phyloP scores from a whole-genome alignment of 2,329 filamentous ascomycete genomes.

The Fusarium devonianum region DNA sequence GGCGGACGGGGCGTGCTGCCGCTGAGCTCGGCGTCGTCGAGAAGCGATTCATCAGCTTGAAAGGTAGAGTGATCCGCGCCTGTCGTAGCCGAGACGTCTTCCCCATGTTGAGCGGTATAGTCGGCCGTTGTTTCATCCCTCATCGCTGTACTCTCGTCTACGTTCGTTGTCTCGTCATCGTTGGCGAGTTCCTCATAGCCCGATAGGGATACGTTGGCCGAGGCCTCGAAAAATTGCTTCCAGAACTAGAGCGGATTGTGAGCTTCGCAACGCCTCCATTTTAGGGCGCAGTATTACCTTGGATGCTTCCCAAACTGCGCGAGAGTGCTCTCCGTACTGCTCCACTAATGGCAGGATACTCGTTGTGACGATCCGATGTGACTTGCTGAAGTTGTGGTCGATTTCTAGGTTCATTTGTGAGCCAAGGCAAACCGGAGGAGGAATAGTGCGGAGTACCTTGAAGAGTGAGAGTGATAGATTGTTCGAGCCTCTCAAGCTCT shows the following conservation, averaged over 20 bases:
- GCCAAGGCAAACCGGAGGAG: background rate
- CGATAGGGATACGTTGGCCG: slow-evolving; percentile 94
- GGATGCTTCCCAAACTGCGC: slow-evolving; percentile 94
- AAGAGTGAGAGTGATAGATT: slow-evolving; percentile 93
- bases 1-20: slow-evolving; percentile 73
- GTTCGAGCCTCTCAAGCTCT: slow-evolving; percentile 93
- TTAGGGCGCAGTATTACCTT: slow-evolving; percentile 63
- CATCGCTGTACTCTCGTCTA: slow-evolving; percentile 61
- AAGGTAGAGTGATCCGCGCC: slow-evolving; percentile 47
- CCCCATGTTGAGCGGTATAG: slow-evolving; percentile 52
- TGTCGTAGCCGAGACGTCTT: slow-evolving; percentile 49
- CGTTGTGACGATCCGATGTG: slow-evolving; percentile 93
- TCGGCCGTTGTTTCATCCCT: slow-evolving; percentile 63
- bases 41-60: slow-evolving; percentile 67
- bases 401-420: slow-evolving; percentile 71
- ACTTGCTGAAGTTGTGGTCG: slow-evolving; percentile 96
- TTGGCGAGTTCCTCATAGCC: slow-evolving; percentile 87
- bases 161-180: slow-evolving; percentile 64
- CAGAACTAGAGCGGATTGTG: slow-evolving; percentile 76
- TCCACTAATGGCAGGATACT: slow-evolving; percentile 94
- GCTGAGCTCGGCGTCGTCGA: slow-evolving; percentile 69
- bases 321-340: slow-evolving; percentile 92
- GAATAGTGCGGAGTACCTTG: slow-evolving; percentile 69
- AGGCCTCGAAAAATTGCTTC: slow-evolving; percentile 99
- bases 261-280: background rate